Evolutionary conservation across 129 eudicot genomes (phyloP).

Genomic region (Escallonia herrerae): DNA sequence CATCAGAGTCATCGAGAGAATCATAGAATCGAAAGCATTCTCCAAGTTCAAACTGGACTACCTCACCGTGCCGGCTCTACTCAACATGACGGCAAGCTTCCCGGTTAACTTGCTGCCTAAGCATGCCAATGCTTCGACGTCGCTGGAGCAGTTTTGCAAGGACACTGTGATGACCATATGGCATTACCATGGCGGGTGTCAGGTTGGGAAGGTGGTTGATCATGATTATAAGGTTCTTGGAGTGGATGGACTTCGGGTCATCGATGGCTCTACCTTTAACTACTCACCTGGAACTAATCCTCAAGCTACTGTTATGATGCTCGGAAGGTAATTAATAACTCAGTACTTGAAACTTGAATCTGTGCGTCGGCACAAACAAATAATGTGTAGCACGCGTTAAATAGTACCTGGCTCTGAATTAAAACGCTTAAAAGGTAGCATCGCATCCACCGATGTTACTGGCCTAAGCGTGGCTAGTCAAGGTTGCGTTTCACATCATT

Average conservation of each 20-base stretch:
- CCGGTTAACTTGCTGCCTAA: slow-evolving; percentile 73
- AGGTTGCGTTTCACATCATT: too few species aligned
- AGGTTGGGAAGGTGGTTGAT: slow-evolving; percentile 75
- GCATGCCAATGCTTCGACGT: slow-evolving; percentile 54
- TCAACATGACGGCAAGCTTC: slow-evolving; percentile 61
- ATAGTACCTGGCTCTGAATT: too few species aligned
- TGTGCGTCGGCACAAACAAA: too few species aligned
- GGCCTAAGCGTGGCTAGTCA: too few species aligned
- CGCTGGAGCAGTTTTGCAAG: slow-evolving; percentile 75
- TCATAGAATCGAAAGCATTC: slow-evolving; percentile 70
- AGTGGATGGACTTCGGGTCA: slow-evolving; percentile 59
- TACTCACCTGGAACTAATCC: slow-evolving; percentile 95
- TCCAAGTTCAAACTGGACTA: slow-evolving; percentile 33
- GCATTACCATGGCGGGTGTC: slow-evolving; percentile 97
- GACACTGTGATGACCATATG: slow-evolving; percentile 92
- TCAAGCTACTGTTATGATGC: slow-evolving; percentile 99
- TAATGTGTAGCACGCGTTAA: too few species aligned
- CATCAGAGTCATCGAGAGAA: slow-evolving; percentile 42
- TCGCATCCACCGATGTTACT: too few species aligned
- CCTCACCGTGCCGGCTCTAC: slow-evolving; percentile 35
- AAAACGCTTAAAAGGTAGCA: too few species aligned
- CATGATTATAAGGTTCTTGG: slow-evolving; percentile 75
- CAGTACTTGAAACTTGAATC: too few species aligned
- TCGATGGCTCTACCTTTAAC: slow-evolving; percentile 88
- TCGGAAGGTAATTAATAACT: slow-evolving; percentile 70